Base-by-base conservation (phyloP, 1,284 basidiomycete species). In the Ceratobasidium sp. region DNA sequence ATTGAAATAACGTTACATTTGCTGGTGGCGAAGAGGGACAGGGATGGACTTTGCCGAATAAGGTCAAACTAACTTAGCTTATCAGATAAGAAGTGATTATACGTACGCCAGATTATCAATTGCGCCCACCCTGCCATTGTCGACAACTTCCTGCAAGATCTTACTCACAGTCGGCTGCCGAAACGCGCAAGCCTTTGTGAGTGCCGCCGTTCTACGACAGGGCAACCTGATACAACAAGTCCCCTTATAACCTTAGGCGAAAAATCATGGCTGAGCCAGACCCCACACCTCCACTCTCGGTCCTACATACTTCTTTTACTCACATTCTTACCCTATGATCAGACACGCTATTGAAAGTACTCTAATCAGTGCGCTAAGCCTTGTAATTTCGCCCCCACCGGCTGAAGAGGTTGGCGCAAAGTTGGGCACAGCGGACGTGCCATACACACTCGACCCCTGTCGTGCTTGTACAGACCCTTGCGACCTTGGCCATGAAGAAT, bases 391-490 rank as follows among this genome's bases (percentile, higher is more conserved):
- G 23, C 72, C 72, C 36, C 74, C 74, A 26, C 80, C 82, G 74
- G 75, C 75, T 18, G 57, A 77, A 45, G 71, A 57, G 23, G 75
- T 82, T 14, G 80, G 80, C 12, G 46, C 76, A 23, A 76, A 79
- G 21, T 77, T 88, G n/a, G 78, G 80, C 53, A 78, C 78, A 0
- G 87, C 85, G 1, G 81, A 84, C 39, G 85, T 95, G 5, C 92
- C 93, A 16, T 85, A 93, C 34, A 87, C 90, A 1, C 81, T 84
- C 8, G 89, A 85, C 5, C 86, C 88, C 78, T 96, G 93, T 81
- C 85, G 89, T 72, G 84, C 83, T 16, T 96, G 93, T 79, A 84
- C 89, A 18, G 85, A 92, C 79, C 92, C 92, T 21, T 94, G 93
- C 78, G 89, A 92, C 77, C 84, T 80, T 87, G 91, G 89, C 72